Evolutionary conservation across 108 stramenopile species (phyloP).

Genomic region (Skeletonema menzelii): DNA sequence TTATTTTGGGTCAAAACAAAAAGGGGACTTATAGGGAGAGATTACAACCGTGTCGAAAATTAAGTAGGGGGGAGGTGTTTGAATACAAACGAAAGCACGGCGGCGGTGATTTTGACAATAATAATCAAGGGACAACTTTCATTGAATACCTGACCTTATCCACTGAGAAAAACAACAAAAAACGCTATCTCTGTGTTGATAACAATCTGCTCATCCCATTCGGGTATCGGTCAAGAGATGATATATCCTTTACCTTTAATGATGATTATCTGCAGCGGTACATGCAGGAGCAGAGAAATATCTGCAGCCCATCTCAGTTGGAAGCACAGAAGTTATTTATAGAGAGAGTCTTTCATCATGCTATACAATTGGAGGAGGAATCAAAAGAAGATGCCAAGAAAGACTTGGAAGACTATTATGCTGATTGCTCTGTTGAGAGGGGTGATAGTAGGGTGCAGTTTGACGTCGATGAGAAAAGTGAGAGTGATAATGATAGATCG

Average conservation of each 20-base stretch:
- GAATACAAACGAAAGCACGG: not conserved
- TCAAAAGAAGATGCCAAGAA: not conserved
- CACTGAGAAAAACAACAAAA: not conserved
- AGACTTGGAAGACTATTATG: not conserved
- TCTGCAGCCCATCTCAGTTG: not conserved
- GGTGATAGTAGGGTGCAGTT: not conserved
- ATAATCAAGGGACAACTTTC: not conserved
- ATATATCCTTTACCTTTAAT: not conserved
- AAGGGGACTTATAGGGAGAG: not conserved
- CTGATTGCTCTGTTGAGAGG: not conserved
- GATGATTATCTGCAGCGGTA: not conserved
- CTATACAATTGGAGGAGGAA: not conserved
- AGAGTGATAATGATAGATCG: not conserved
- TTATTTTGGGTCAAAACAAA: not conserved
- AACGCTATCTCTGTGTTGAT: not conserved
- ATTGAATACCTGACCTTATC: conserved; percentile 10
- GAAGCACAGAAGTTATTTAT: not conserved
- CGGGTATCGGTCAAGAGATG: not conserved
- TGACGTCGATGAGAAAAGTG: not conserved
- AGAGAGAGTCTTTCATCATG: not conserved
- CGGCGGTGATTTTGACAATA: not conserved
- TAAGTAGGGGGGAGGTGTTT: conserved; percentile 13
- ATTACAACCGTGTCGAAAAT: conserved; percentile 12
- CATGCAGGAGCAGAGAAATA: not conserved
- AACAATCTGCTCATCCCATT: not conserved